Percentiles rank a stretch among this genome's conserved stretches.
phyloP scores from a whole-genome alignment of 1,284 basidiomycete species.

The Ustilago hordei region DNA sequence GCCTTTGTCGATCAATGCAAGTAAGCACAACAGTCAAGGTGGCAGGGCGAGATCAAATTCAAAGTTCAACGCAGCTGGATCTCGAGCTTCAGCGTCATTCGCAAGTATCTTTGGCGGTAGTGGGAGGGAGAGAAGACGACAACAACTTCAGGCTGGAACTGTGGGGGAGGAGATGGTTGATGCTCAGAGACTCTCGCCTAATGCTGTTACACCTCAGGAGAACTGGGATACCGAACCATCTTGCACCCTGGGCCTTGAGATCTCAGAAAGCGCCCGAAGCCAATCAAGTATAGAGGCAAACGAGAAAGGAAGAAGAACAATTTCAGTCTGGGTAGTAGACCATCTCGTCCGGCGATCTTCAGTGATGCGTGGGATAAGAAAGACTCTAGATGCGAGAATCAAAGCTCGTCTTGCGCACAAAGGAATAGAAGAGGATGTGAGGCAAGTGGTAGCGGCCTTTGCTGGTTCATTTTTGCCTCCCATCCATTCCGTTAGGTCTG shows the following conservation, averaged over 20 bases:
- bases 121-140: slow-evolving; percentile 24
- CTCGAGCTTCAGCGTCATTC: slow-evolving; percentile 42
- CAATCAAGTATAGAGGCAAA: neutral
- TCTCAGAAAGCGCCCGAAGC: neutral
- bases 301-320: slow-evolving; percentile 4
- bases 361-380: slow-evolving; percentile 21
- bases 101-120: slow-evolving; percentile 49
- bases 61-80: slow-evolving; percentile 18
- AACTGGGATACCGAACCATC: slow-evolving; percentile 1
- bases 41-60: slow-evolving; percentile 24
- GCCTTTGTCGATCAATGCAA: slow-evolving; percentile 74
- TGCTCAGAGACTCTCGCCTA: slow-evolving; percentile 10
- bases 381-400: slow-evolving; percentile 24
- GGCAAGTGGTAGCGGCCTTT: slow-evolving; percentile 27
- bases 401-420: neutral
- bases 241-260: slow-evolving; percentile 7
- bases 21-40: slow-evolving; percentile 19
- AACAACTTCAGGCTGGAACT: slow-evolving; percentile 5
- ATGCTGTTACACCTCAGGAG: neutral
- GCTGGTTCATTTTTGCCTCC: slow-evolving; percentile 40
- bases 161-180: slow-evolving; percentile 16
- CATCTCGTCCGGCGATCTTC: slow-evolving; percentile 26
- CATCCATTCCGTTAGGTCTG: neutral
- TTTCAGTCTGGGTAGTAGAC: slow-evolving; percentile 32
- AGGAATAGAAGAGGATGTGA: slow-evolving; percentile 4